These are phyloP conservation scores for Neonectria sp. DNA, from an alignment of 2,329 filamentous ascomycete species.

Conservation along the genomic window DNA sequence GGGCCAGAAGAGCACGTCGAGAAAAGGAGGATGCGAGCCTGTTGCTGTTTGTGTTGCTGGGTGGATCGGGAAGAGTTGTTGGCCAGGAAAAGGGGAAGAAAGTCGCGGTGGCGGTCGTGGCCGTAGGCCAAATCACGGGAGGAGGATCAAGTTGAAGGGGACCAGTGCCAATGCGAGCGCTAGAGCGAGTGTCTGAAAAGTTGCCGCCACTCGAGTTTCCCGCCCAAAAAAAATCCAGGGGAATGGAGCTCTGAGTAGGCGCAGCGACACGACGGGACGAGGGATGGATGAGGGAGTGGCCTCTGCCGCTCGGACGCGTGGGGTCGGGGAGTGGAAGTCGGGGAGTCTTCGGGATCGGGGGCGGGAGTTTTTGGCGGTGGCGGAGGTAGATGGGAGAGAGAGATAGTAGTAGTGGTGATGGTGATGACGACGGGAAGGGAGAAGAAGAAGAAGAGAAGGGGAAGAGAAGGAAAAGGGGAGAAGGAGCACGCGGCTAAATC, in stretches of 20 bases:
- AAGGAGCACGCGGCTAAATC: slow-evolving; percentile 6
- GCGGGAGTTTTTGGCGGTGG: slow-evolving; percentile 2
- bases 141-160: slow-evolving; percentile 15
- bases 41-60: slow-evolving; percentile 28
- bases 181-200: slow-evolving; percentile 30
- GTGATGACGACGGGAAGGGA: slow-evolving; percentile 1
- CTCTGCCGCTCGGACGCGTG: slow-evolving; percentile 47
- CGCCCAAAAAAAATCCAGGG: slow-evolving; percentile 41
- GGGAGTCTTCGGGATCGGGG: slow-evolving; percentile 7
- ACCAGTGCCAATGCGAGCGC: slow-evolving; percentile 15
- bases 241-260: slow-evolving; percentile 40
- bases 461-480: slow-evolving; percentile 8
- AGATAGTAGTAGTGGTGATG: slow-evolving; percentile 4
- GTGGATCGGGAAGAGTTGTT: slow-evolving; percentile 19
- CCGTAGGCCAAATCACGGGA: slow-evolving; percentile 32
- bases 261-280: slow-evolving; percentile 17
- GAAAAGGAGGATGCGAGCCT: slow-evolving; percentile 28
- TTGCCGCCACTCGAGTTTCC: slow-evolving; percentile 35
- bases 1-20: slow-evolving; percentile 36
- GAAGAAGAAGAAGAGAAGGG: slow-evolving; percentile 13
- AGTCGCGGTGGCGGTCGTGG: slow-evolving; percentile 25
- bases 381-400: slow-evolving; percentile 5
- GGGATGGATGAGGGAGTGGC: slow-evolving; percentile 38
- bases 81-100: slow-evolving; percentile 27
- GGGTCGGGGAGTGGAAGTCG: slow-evolving; percentile 34